Evolutionary conservation across 2,329 filamentous ascomycete species (phyloP), one percentile per base, ranked within the genome.

Genomic region (Apiospora arundinis): DNA sequence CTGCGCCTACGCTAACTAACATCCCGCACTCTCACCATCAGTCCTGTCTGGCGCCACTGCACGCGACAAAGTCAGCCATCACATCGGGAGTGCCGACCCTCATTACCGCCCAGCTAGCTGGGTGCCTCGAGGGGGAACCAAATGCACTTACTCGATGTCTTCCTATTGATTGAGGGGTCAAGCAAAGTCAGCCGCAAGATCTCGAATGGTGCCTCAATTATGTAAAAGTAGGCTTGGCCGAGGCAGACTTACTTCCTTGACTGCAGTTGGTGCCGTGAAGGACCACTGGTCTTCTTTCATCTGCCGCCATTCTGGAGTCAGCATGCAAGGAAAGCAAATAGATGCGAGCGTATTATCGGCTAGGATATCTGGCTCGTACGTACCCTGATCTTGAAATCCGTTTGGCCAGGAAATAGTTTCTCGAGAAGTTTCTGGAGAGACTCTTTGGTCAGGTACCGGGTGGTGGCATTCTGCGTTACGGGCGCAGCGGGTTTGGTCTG

Each of bases 221-320:
- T 23, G 56, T 40, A 40, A 32, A 32, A 32, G 23, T 23, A 28
- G 49, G 49, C 56, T 6, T 21, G 56, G 40, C n/a, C 65, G 25
- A 67, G 65, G 40, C 60, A 21, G 49, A 72, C 74, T 73, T 68
- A 76, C 76, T 44, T 74, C 74, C 16, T 72, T 71, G 18, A 77
- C 74, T 67, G 60, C 63, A 46, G 60, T 71, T 2, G 78, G 77
- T 7, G 75, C 77, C 37, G 72, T 77, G 63, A 80, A 80, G 42
- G 70, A 73, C 77, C 77, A 80, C 52, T 78, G 76, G 72, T 80
- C 77, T 25, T 80, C 75, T 71, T 72, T 77, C 76, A 78, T 72
- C 78, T 80, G 71, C 70, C 69, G 44, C 65, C 65, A 21, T 25
- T 46, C n/a, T 46, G 40, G 25, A 67, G 65, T 67, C 65, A 67